These are phyloP conservation scores for Coemansia sp. DNA, from an alignment of 192 early-diverging fungal genomes.

Conservation along the genomic window DNA sequence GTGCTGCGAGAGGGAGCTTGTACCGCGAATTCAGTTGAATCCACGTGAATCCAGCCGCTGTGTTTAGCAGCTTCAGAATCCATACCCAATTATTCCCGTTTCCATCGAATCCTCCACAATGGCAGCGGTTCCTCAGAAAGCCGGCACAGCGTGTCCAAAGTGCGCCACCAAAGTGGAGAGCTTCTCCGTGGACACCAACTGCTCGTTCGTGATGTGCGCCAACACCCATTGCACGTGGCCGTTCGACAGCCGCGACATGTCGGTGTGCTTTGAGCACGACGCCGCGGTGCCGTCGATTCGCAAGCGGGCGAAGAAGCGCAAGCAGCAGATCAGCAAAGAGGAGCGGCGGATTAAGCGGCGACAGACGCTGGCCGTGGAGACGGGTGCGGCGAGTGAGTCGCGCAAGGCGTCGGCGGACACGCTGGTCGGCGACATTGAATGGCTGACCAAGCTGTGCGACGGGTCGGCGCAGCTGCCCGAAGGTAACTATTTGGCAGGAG, in stretches of 20 bases:
- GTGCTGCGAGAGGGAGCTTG: too few relatives aligned
- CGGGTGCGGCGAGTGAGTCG: neutral
- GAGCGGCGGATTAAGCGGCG: conserved; percentile 14
- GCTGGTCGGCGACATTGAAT: conserved; percentile 7
- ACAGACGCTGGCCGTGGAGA: too few relatives aligned
- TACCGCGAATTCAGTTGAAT: too few relatives aligned
- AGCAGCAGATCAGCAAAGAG: conserved; percentile 12
- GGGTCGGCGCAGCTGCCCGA: neutral
- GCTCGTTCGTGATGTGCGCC: conserved; percentile 40
- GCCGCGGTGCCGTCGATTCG: conserved; percentile 32
- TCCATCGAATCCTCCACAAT: neutral
- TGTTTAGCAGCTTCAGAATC: too few relatives aligned
- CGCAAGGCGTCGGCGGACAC: too few relatives aligned
- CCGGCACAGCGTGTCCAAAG: conserved; percentile 20
- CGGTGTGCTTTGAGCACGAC: conserved; percentile 36
- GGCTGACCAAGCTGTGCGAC: conserved; percentile 21
- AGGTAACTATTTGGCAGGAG: conserved; percentile 41
- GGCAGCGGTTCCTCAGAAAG: neutral
- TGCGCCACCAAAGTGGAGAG: conserved; percentile 21
- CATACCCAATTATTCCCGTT: too few relatives aligned
- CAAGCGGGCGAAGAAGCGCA: conserved; percentile 39
- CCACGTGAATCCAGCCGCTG: too few relatives aligned
- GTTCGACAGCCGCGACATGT: conserved; percentile 29
- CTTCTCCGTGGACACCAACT: conserved; percentile 46
- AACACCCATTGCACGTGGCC: conserved; percentile 43